Evolutionary conservation across 306 rosid species (phyloP), one percentile per base, ranked within the genome.

Genomic region (Trifolium fragiferum): DNA sequence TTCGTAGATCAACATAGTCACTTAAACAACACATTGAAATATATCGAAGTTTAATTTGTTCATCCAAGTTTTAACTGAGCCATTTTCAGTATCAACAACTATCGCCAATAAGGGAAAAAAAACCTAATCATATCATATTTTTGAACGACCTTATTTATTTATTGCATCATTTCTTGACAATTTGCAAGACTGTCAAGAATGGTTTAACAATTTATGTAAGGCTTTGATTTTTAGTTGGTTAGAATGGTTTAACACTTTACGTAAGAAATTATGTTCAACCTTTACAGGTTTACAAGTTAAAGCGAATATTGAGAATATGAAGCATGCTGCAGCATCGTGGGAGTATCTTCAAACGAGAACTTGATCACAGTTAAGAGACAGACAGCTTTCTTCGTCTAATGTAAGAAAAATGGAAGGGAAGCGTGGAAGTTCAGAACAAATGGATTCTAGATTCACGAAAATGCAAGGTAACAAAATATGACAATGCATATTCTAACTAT

Each of bases 261-360:
- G 27, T 25, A 25, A 25, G 27, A 40, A 51, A 1, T 74, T 66
- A 2, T 64, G 8, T 38, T 64, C 21, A 76, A 14, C 59, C 73
- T 67, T 67, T 79, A 66, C 86, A 93, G 98, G 98, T 88, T 82
- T 91, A 89, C 80, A 91, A 91, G 79, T 79, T 91, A 75, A 86
- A 69, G 68, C 86, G 98, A 57, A 91, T 93, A 74, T 84, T 93
- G 68, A 87, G 98, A 87, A 79, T 91, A 74, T 89, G 78, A 88
- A 49, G 46, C 57, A 40, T 21, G 30, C 60, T 50, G 78, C 78
- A 51, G 30, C 50, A 61, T 59, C 68, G 41, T 43, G 47, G 70
- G 37, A 32, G 16, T 19, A 75, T 16, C 68, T 75, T 35, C 30
- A 25, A 59, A 54, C 49, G 27, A 75, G 54, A 72, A 40, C 43